Base-by-base conservation (phyloP, 1,284 basidiomycete species). In the Pyrrhoderma lamaoense region DNA sequence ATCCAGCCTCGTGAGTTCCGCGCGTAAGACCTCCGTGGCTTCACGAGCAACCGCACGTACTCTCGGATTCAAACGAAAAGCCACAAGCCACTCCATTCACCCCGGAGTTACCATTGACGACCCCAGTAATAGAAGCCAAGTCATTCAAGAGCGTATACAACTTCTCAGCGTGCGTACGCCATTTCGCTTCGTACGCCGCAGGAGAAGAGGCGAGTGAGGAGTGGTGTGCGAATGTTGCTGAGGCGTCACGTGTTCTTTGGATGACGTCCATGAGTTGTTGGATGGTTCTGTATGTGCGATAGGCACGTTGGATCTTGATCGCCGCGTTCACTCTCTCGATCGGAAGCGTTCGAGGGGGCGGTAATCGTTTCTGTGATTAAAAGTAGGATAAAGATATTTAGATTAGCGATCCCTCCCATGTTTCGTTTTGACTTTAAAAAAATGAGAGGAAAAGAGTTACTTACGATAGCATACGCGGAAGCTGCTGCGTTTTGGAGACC, bases 261-360 rank as follows among this genome's bases (percentile, higher is more conserved):
- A 47, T 16, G 11, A 40, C 18, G 7, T 35, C 21, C 22, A 18
- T 14, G 14, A 54, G n/a, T 9, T 34, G 31, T 23, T 16, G 31
- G 14, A 50, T 21, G 1, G 42, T 43, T 22, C 52, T 25, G 34
- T 55, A 46, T 13, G 50, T 34, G 39, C 53, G 44, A 37, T 35
- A 55, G 3, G 49, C 53, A 8, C 53, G 53, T 25, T 55, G 53
- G 22, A 55, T 55, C 31, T 47, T 55, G 34, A 52, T 44, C 2
- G 53, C 53, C 8, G 53, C 53, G 23, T 55, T 42, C 7, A 55
- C 44, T 21, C 53, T 49, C 31, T 55, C 53, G 1, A 37, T 35
- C 2, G 49, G 49, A 21, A 47, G 47, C 16, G 40, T 34, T 9
- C 37, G 36, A 7, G 35, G 47, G 0, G 49, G 49, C 8, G 45